Evolutionary conservation across 768 basidiomycete genomes (phyloP), one percentile per base, ranked within the genome.

Genomic region (Mycena haematopus): DNA sequence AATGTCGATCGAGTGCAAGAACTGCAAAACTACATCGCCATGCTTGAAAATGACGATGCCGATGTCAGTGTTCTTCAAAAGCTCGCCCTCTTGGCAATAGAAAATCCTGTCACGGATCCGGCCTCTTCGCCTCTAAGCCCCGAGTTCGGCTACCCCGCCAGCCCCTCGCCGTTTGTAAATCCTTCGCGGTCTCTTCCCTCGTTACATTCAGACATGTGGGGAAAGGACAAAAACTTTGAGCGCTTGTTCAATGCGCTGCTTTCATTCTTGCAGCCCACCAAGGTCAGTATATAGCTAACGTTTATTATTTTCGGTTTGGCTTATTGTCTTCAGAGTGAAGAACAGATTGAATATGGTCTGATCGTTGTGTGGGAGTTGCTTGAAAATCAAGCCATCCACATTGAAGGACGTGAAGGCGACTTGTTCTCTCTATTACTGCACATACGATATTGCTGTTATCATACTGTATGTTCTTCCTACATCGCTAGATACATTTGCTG

Each of bases 311-410:
- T 59, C 35, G n/a, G 22, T 29, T 29, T 60, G 53, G 64, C 45
- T 51, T 42, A 59, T 42, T 58, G n/a, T 24, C 9, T 44, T 35
- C 70, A 95, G 91, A 77, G 77, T 52, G 83, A 83, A 50, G 85
- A 88, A 66, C 78, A 84, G 56, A 78, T 95, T 27, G 88, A 91
- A 71, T 92, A 93, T 68, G 93, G 86, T 27, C 76, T 96, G 66
- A 90, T 95, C 60, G 79, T 92, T 33, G 70, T 94, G 13, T 95
- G 91, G 90, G 93, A 95, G 74, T 80, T 94, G 71, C 76, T 96
- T 6, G 89, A 89, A 70, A 84, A 89, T 67, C 92, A 94, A 71
- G 80, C 85, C 24, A 74, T 81, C 31, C 83, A 88, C 65, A 77
- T 96, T 14, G 93, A 95, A 72, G 91, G 92, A 47, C 85, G 84